Base-by-base conservation (phyloP, 2,329 filamentous ascomycete species). In the Ceratocystis huliohia region DNA sequence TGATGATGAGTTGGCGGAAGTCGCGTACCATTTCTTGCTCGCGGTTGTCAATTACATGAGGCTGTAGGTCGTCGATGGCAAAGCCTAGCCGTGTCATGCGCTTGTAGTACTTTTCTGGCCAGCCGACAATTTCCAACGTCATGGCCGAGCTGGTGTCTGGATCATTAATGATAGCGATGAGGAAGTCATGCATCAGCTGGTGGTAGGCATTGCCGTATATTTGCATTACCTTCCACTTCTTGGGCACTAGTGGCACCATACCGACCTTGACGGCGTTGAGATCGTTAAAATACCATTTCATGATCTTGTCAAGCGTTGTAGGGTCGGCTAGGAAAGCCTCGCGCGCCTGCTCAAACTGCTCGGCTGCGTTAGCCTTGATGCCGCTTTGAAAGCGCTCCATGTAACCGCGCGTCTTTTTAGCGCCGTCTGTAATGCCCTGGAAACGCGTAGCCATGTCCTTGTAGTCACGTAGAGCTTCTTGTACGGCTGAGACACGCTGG, bases 221-320 rank as follows among this genome's bases (percentile, higher is more conserved):
- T 74, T 88, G 87, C 77, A 92, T 88, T 61, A 99, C 96, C 73
- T 88, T 92, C 94, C 94, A 99, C 75, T 94, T 96, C 77, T 89
- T 93, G 7, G 95, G 94, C 84, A 96, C 92, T 65, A 99, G 81
- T 33, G 85, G 84, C 68, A 88, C 84, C 89, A 99, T 96, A 73
- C 94, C 93, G 69, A 95, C 82, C 75, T 93, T 91, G 73, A 96
- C 93, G 2, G 91, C 91, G 75, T 95, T 96, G 46, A 99, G 82
- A 74, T 99, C 93, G 77, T 97, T 96, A 79, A 97, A 99, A 76
- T 86, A 99, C 94, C 94, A 99, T 73, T 89, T 89, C 76, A 96
- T 84, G 70, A 84, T 86, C 79, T 96, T 96, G 70, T 95, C 89
- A 61, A 99, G 80, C 72, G 84, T 85, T 63, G 87, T 83, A 0